Evolutionary conservation across 345 rosid genomes (phyloP), one percentile per base, ranked within the genome.

Genomic region (Lepidium africanum): DNA sequence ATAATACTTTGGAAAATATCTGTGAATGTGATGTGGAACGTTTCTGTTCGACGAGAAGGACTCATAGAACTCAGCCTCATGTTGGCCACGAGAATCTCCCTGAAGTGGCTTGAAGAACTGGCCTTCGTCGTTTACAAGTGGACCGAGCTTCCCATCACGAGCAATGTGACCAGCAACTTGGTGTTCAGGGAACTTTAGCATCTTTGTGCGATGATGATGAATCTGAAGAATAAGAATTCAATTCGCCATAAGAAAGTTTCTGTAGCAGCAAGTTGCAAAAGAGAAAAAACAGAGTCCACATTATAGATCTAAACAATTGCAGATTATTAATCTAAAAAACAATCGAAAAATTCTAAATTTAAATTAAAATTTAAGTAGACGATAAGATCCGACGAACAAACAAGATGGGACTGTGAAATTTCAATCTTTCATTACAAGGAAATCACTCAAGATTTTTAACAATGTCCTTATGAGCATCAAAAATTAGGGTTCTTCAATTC

Each of bases 91-190:
- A 7, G 72, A 83, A 43, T 72, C 86, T 33, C 67, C 81, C 68
- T 88, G 96, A 60, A 88, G 84, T 32, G 99, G 99, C 82, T 91
- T 91, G 83, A 82, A 94, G 76, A 94, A 89, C 7, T 67, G 82
- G 6, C 99, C 99, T 15, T 81, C 60, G 51, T 80, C 89, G 69
- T 91, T 97, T 47, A 85, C 52, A 8, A 87, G 88, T 4, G 96
- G 90, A 35, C 96, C 96, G 10, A 84, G 91, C 67, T 60, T 75
- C 21, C 93, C 92, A 49, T 61, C 62, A 11, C 11, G 5, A 15
- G 87, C 95, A 55, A 61, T 65, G 80, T 94, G 99, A 9, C 99
- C 99, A 4, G 96, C 99, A 47, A 94, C 99, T 77, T 94, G 99
- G 78, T 91, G 96, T 38, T 89, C 93, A 13, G 99, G 97, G 45